Evolutionary conservation across 2,329 filamentous ascomycete genomes (phyloP).

Genomic region (Pestalotiopsis sp.): DNA sequence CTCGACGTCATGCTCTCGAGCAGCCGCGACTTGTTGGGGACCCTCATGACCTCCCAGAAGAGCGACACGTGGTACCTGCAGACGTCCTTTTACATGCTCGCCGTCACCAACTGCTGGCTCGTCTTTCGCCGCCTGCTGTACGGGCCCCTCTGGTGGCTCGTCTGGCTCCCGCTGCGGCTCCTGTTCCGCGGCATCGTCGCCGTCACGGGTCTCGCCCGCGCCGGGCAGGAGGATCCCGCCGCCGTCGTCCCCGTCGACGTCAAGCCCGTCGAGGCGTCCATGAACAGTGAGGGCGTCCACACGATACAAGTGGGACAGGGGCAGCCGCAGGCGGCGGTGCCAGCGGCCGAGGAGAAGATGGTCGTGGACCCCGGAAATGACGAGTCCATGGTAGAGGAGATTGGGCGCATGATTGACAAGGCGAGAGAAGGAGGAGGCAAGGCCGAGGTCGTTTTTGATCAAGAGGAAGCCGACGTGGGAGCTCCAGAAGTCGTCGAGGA

Average conservation of each 20-base stretch:
- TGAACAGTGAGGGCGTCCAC: constrained; percentile 46
- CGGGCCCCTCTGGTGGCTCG: constrained; percentile 86
- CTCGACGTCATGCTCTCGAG: constrained; percentile 77
- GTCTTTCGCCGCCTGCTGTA: constrained; percentile 84
- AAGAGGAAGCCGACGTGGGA: constrained; percentile 40
- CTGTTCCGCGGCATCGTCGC: constrained; percentile 62
- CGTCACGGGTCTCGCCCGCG: constrained; percentile 49
- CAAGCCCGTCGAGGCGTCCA: constrained; percentile 22
- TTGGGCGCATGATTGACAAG: constrained; percentile 56
- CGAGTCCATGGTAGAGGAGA: constrained; percentile 51
- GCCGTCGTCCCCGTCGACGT: constrained; percentile 23
- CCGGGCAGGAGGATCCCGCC: constrained; percentile 28
- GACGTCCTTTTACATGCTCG: constrained; percentile 82
- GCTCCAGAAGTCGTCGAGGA: constrained; percentile 32
- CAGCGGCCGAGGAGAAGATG: constrained; percentile 19
- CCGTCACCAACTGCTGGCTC: constrained; percentile 80
- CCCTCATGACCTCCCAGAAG: constrained; percentile 85
- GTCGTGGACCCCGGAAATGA: constrained; percentile 21
- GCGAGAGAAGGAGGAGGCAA: constrained; percentile 31
- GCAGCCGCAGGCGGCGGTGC: constrained; percentile 32
- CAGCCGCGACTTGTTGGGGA: constrained; percentile 75
- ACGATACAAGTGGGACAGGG: constrained; percentile 48
- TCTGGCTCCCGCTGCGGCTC: constrained; percentile 79
- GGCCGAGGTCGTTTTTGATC: constrained; percentile 32
- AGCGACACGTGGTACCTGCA: constrained; percentile 98